Conservation (phyloP, 257 asterid genomes). For the Solanum pennellii region DNA sequence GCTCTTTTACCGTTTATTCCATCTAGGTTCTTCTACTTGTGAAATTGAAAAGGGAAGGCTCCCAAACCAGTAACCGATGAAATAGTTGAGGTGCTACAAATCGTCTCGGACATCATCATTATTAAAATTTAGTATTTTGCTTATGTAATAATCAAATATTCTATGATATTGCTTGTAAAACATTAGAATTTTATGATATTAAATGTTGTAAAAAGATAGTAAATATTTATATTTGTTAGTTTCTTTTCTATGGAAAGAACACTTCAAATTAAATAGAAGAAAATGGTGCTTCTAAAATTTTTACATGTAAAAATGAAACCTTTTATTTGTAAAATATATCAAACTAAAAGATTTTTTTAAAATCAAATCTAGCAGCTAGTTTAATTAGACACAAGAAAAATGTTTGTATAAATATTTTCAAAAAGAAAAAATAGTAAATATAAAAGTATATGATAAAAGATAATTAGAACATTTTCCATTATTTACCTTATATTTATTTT, state of each 20-base stretch:
- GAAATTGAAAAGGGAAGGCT: background rate
- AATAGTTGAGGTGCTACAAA: background rate
- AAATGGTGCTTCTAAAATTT: fast-evolving
- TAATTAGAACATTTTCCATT: background rate
- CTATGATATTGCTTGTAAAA: background rate
- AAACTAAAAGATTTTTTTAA: background rate
- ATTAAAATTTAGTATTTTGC: background rate
- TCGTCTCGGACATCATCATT: background rate
- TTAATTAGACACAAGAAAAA: background rate
- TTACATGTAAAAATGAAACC: background rate
- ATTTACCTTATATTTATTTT: background rate
- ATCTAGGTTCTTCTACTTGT: background rate
- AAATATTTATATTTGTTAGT: background rate
- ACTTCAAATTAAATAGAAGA: background rate
- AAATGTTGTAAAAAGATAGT: background rate
- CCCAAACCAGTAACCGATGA: background rate
- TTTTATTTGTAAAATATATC: background rate
- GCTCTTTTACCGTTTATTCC: background rate
- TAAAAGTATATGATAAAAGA: background rate
- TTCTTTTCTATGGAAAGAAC: background rate
- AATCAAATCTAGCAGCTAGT: background rate
- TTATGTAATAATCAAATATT: background rate
- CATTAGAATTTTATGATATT: background rate
- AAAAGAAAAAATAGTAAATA: background rate
- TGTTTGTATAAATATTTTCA: fast-evolving